Conservation (phyloP, 306 rosid species). For the Sophora flavescens region DNA sequence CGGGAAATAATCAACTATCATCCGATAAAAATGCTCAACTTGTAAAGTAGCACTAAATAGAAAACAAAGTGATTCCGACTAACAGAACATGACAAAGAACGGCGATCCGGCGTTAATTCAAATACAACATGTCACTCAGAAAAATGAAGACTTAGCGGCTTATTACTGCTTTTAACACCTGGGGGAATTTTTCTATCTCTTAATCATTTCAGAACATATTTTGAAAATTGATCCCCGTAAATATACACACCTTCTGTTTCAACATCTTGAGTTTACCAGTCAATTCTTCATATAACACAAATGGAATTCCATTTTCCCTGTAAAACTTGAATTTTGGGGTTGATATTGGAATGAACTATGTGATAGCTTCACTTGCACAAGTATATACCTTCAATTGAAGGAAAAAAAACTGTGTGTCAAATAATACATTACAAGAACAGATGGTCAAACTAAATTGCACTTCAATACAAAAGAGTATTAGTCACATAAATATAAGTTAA, state of each 20-base stretch:
- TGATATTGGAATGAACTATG: constrained; percentile 68
- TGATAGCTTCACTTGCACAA: constrained; percentile 69
- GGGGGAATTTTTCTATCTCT: not conserved
- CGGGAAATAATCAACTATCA: constrained; percentile 40
- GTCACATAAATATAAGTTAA: constrained; percentile 22
- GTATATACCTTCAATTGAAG: constrained; percentile 77
- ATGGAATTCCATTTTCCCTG: constrained; percentile 46
- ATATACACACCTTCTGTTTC: constrained; percentile 62
- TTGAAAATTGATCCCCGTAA: constrained; percentile 27
- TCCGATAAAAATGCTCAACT: not conserved
- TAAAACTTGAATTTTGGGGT: constrained; percentile 75
- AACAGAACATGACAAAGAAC: constrained; percentile 11
- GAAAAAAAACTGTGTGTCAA: not conserved
- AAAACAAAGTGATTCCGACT: not conserved
- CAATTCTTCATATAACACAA: constrained; percentile 43
- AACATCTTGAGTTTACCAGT: constrained; percentile 43
- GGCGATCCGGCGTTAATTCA: not conserved
- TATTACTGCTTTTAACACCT: not conserved
- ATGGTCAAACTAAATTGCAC: constrained; percentile 29
- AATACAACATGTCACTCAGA: not conserved
- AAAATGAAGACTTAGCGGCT: not conserved
- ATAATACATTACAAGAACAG: constrained; percentile 20
- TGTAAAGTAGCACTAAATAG: not conserved
- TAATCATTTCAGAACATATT: not conserved
- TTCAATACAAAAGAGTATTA: not conserved